Evolutionary conservation across 768 basidiomycete genomes (phyloP).

Genomic region (Amanita inopinata): DNA sequence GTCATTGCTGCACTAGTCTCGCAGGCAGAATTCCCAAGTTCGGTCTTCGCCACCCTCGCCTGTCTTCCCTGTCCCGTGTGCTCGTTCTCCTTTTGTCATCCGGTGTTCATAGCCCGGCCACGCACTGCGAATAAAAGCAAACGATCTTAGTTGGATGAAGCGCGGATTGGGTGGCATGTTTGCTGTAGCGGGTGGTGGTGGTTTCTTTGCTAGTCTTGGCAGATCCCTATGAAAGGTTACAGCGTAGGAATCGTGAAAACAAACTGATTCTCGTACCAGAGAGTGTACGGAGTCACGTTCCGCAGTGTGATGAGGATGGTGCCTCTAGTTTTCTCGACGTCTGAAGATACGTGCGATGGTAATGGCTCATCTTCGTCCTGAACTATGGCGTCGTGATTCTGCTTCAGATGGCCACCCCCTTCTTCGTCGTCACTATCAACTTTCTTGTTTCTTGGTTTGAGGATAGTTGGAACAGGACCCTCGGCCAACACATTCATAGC

Average conservation of each 20-base stretch:
- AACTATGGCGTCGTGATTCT: not conserved
- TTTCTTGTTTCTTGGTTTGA: constrained; percentile 34
- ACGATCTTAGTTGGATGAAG: constrained; percentile 70
- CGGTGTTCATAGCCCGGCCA: constrained; percentile 90
- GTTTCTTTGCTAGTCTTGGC: constrained; percentile 64
- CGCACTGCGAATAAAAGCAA: constrained; percentile 53
- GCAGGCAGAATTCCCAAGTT: constrained; percentile 81
- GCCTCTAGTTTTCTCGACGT: constrained; percentile 35
- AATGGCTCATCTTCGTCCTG: not conserved
- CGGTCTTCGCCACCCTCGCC: constrained; percentile 71
- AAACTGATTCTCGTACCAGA: constrained; percentile 46
- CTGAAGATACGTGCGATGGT: not conserved
- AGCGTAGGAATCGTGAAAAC: not conserved
- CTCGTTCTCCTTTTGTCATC: constrained; percentile 88
- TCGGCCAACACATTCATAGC: constrained; percentile 47
- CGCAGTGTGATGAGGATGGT: constrained; percentile 81
- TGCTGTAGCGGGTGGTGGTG: constrained; percentile 41
- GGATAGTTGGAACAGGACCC: constrained; percentile 44
- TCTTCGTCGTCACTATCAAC: constrained; percentile 37
- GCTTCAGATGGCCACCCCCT: constrained; percentile 22
- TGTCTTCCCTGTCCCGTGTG: constrained; percentile 51
- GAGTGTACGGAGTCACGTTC: constrained; percentile 78
- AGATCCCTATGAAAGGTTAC: constrained; percentile 46
- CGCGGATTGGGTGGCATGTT: constrained; percentile 48
- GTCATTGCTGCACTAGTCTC: too few species aligned